A percentile compares a stretch with the other conserved stretches of the same genome.
These are phyloP conservation scores for Saccharomyces kudriavzevii DNA, from an alignment of 805 yeast species.

Conservation along the genomic window DNA sequence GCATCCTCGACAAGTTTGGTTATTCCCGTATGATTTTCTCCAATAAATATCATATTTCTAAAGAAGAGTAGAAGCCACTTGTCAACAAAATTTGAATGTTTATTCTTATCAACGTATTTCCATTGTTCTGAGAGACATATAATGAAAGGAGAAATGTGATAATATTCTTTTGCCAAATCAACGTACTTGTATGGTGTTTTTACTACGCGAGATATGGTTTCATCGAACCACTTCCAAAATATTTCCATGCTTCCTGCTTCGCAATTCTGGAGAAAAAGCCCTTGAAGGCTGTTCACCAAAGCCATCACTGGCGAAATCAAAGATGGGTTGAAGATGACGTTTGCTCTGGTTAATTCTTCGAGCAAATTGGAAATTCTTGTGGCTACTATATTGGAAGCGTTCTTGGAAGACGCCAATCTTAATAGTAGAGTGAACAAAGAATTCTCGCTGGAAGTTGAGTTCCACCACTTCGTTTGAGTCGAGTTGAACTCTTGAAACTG, in stretches of 20 bases:
- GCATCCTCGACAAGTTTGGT: slow-evolving; percentile 2
- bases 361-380: slow-evolving; percentile 45
- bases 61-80: slow-evolving; percentile 47
- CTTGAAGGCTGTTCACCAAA: slow-evolving; percentile 42
- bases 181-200: slow-evolving; percentile 78
- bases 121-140: slow-evolving; percentile 63
- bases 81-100: slow-evolving; percentile 19
- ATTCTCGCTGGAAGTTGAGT: slow-evolving; percentile 36
- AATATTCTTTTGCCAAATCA: slow-evolving; percentile 41
- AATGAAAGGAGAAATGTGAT: slow-evolving; percentile 46
- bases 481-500: slow-evolving; percentile 49
- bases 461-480: slow-evolving; percentile 75
- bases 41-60: slow-evolving; percentile 43
- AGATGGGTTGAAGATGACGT: slow-evolving; percentile 46
- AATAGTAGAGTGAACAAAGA: slow-evolving; percentile 64
- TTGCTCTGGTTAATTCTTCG: slow-evolving; percentile 40
- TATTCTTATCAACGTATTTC: slow-evolving; percentile 38
- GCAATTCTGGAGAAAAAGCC: slow-evolving; percentile 8
- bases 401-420: slow-evolving; percentile 39
- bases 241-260: slow-evolving; percentile 18
- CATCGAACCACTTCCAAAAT: slow-evolving; percentile 65
- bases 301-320: slow-evolving; percentile 49
- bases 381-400: slow-evolving; percentile 25
- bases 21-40: slow-evolving; percentile 43
- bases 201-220: slow-evolving; percentile 61